Evolutionary conservation across 352 stramenopile genomes (phyloP).

Genomic region (Peronospora belbahrii): DNA sequence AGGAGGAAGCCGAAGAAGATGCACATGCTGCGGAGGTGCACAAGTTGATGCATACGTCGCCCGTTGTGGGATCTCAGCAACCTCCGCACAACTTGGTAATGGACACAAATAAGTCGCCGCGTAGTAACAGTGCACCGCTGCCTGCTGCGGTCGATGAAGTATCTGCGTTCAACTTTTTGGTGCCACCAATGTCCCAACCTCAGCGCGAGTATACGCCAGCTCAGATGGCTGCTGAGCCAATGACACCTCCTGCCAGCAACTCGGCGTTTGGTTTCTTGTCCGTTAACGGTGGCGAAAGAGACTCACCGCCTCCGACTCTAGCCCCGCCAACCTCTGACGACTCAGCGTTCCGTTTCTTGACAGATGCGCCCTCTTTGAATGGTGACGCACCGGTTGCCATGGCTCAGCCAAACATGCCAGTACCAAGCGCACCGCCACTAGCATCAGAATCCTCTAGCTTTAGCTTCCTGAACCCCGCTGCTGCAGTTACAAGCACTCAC

Average conservation of each 20-base stretch:
- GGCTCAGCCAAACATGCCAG: constrained; percentile 3
- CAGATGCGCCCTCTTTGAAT: neutral
- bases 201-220: constrained; percentile 16
- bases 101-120: constrained; percentile 25
- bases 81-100: constrained; percentile 24
- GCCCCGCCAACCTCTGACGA: neutral
- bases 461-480: constrained; percentile 25
- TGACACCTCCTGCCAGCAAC: constrained; percentile 24
- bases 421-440: constrained; percentile 26
- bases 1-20: constrained; percentile 24
- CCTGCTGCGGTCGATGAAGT: constrained; percentile 17
- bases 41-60: constrained; percentile 35
- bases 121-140: constrained; percentile 30
- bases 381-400: neutral
- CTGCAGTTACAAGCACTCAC: constrained; percentile 4
- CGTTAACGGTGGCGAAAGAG: constrained; percentile 16
- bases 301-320: constrained; percentile 6
- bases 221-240: constrained; percentile 18
- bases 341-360: constrained; percentile 24
- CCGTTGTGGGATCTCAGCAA: constrained; percentile 29
- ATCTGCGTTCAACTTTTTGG: constrained; percentile 30
- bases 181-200: neutral
- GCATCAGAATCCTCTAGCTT: constrained; percentile 29
- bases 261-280: constrained; percentile 37
- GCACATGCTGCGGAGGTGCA: constrained; percentile 11